A percentile compares a stretch with the other conserved stretches of the same genome.
Conservation (phyloP, 768 basidiomycete genomes). For the Auricularia sp. region DNA sequence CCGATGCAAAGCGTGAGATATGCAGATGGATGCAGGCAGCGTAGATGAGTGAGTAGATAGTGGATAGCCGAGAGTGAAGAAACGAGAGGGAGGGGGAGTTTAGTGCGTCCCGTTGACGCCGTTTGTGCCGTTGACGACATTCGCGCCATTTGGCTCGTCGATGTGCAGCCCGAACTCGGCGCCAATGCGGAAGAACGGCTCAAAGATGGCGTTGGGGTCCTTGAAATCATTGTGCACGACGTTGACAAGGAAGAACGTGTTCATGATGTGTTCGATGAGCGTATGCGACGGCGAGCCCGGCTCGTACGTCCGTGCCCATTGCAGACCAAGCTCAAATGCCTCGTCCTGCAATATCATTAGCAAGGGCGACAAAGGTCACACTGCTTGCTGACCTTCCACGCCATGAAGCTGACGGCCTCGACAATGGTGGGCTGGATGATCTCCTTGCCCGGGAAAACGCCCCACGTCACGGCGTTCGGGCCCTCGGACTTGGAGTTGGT, state of each 20-base stretch:
- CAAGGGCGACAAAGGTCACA: not conserved
- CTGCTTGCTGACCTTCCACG: constrained; percentile 68
- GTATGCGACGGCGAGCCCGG: constrained; percentile 62
- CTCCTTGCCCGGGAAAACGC: constrained; percentile 95
- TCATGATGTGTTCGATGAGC: constrained; percentile 71
- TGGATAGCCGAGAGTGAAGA: not conserved
- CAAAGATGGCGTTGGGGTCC: constrained; percentile 72
- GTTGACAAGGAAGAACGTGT: constrained; percentile 78
- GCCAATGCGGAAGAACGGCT: constrained; percentile 73
- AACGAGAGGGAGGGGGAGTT: not conserved
- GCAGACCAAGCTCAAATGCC: constrained; percentile 82
- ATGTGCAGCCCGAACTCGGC: constrained; percentile 37
- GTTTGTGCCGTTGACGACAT: not conserved
- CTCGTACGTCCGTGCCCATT: constrained; percentile 87
- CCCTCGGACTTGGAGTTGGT: constrained; percentile 94
- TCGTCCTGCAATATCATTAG: constrained; percentile 55
- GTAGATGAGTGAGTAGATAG: not conserved
- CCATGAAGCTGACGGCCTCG: constrained; percentile 96
- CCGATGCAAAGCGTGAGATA: not conserved
- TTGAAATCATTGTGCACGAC: constrained; percentile 96
- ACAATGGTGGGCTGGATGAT: constrained; percentile 94
- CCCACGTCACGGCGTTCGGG: constrained; percentile 98
- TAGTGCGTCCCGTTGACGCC: not conserved
- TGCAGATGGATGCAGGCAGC: not conserved
- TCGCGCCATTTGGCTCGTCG: not conserved